A percentile compares a stretch with the other conserved stretches of the same genome.
Conservation (phyloP, 495 filamentous ascomycete genomes). For the Aspergillus ostianus region DNA sequence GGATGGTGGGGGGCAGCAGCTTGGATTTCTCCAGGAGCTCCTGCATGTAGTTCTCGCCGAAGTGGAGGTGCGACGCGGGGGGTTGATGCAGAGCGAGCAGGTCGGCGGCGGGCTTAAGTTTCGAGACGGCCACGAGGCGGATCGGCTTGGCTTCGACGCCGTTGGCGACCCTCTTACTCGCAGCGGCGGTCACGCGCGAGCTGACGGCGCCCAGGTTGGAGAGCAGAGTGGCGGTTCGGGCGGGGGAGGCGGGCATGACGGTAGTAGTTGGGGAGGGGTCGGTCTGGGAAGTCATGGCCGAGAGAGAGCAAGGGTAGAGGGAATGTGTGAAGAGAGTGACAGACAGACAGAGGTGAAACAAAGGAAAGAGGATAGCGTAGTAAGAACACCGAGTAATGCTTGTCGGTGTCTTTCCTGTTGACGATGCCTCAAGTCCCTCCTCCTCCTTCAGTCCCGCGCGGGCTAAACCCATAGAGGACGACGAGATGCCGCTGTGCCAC, state of each 20-base stretch:
- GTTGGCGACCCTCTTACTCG: constrained; percentile 11
- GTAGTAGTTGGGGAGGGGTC: constrained; percentile 13
- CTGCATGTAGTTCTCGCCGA: constrained; percentile 97
- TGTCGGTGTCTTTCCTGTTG: no score
- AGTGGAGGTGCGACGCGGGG: constrained; percentile 65
- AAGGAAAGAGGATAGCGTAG: no score
- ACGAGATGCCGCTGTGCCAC: not conserved
- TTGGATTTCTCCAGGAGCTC: constrained; percentile 85
- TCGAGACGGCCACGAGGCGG: constrained; percentile 89
- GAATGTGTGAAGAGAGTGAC: not conserved
- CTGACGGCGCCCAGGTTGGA: constrained; percentile 38
- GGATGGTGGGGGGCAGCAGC: constrained; percentile 72
- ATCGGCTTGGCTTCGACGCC: constrained; percentile 34
- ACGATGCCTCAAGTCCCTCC: no score
- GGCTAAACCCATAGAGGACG: not conserved
- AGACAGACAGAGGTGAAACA: not conserved
- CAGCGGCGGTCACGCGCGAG: constrained; percentile 33
- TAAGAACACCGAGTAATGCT: no score
- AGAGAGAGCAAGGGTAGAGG: not conserved
- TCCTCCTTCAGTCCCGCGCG: not conserved
- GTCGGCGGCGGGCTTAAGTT: constrained; percentile 87
- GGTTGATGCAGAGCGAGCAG: constrained; percentile 75
- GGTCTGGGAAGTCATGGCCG: constrained; percentile 23
- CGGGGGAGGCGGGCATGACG: constrained; percentile 36
- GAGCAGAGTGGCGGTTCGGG: constrained; percentile 38